Conservation (phyloP, 2,329 filamentous ascomycete species). For the Cercospora citrullina region DNA sequence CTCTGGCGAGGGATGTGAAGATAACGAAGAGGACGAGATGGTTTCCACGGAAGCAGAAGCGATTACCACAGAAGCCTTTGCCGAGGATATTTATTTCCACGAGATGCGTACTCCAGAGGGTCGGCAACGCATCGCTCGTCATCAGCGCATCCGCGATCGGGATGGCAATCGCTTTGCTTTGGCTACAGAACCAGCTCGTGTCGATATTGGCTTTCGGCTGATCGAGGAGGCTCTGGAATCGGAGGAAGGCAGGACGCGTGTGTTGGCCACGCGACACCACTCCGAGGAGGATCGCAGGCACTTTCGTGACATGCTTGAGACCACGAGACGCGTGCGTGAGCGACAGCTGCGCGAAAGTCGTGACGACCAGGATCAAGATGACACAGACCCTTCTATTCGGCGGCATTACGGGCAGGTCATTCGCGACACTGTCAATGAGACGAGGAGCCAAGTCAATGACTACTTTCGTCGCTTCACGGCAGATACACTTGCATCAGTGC, state of each 20-base stretch:
- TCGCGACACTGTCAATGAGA: conserved; percentile 22
- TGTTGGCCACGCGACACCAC: conserved; percentile 25
- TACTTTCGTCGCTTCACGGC: conserved; percentile 30
- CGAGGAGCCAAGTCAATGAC: conserved; percentile 26
- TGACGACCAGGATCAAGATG: background rate
- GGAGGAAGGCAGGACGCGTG: conserved; percentile 32
- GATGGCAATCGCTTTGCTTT: conserved; percentile 33
- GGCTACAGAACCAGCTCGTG: conserved; percentile 24
- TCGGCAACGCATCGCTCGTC: conserved; percentile 29
- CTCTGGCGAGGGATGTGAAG: conserved; percentile 45
- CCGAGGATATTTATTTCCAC: conserved; percentile 34
- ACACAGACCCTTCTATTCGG: conserved; percentile 16
- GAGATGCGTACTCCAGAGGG: conserved; percentile 33
- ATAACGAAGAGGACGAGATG: conserved; percentile 42
- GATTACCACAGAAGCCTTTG: conserved; percentile 31
- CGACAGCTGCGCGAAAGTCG: conserved; percentile 1
- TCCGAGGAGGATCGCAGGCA: conserved; percentile 11
- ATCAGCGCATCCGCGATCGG: conserved; percentile 38
- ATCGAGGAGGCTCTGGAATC: conserved; percentile 36
- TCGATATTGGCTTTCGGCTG: conserved; percentile 38
- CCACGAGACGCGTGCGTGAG: conserved; percentile 2
- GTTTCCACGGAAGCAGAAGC: conserved; percentile 35
- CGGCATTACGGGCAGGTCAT: conserved; percentile 25
- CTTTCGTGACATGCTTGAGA: conserved; percentile 16
- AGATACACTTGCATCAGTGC: conserved; percentile 17